These are phyloP conservation scores for Dactylellina sp. DNA, from an alignment of 2,329 filamentous ascomycete species.

Conservation along the genomic window DNA sequence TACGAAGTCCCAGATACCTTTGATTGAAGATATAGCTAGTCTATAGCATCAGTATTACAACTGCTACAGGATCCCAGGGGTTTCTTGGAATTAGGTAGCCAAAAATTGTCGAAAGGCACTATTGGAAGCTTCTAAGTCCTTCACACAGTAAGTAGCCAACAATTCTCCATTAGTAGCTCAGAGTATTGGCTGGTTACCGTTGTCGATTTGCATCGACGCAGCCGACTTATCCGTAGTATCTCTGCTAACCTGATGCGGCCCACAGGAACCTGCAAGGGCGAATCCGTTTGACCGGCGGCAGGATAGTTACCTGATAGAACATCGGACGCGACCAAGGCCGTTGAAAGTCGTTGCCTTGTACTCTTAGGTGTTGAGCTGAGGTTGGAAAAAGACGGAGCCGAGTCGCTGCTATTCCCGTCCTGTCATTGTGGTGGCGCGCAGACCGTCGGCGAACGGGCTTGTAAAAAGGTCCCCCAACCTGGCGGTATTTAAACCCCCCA, in stretches of 20 bases:
- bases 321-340: neutral
- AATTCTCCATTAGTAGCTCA: no score
- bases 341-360: neutral
- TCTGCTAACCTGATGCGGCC: no score
- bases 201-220: no score
- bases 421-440: constrained; percentile 22
- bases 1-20: neutral
- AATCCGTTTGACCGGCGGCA: no score
- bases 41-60: neutral
- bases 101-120: no score
- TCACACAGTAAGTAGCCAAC: no score
- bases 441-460: constrained; percentile 11
- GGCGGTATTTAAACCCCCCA: constrained; percentile 15
- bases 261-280: no score
- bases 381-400: constrained; percentile 9
- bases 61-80: no score
- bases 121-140: no score
- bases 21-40: neutral
- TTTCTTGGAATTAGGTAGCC: no score
- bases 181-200: no score
- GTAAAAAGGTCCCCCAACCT: constrained; percentile 4
- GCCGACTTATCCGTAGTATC: no score
- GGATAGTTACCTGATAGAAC: neutral
- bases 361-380: neutral
- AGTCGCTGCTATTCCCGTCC: constrained; percentile 32